Conservation (phyloP, 2,329 filamentous ascomycete species). For the Curvularia sp. region DNA sequence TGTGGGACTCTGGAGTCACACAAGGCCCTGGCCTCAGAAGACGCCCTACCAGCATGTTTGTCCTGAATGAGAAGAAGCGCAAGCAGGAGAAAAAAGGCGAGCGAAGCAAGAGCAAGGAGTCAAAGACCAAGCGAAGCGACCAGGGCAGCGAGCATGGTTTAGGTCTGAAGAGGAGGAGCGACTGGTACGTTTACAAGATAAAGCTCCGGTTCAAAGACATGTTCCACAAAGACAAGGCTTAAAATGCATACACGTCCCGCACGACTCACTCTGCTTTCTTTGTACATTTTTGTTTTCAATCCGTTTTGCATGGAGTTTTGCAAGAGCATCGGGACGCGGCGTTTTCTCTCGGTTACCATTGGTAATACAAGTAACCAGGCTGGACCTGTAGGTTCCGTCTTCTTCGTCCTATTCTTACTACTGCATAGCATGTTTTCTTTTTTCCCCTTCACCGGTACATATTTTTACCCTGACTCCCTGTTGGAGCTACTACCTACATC, state of each 20-base stretch:
- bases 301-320: not conserved
- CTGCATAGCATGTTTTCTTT: not conserved
- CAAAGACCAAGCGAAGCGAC: constrained; percentile 28
- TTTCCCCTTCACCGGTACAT: not conserved
- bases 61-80: constrained; percentile 43
- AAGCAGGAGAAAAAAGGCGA: constrained; percentile 40
- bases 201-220: constrained; percentile 21
- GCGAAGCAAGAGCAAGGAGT: constrained; percentile 36
- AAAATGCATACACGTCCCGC: not conserved
- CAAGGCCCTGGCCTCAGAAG: constrained; percentile 38
- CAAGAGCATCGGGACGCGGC: not conserved
- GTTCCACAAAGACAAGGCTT: constrained; percentile 22
- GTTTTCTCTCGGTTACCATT: not conserved
- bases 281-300: not conserved
- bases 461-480: not conserved
- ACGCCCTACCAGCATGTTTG: constrained; percentile 45
- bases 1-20: constrained; percentile 47
- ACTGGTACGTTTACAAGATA: constrained; percentile 26
- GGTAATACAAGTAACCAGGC: not conserved
- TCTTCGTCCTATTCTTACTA: not conserved
- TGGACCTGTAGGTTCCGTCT: not conserved
- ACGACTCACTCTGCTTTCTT: not conserved
- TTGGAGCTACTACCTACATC: not conserved
- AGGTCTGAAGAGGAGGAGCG: constrained; percentile 16
- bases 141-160: constrained; percentile 17